Percentiles rank a stretch among this genome's conserved stretches.
Evolutionary conservation across 768 basidiomycete species (phyloP).

Genomic region (Gyrodon lividus): DNA sequence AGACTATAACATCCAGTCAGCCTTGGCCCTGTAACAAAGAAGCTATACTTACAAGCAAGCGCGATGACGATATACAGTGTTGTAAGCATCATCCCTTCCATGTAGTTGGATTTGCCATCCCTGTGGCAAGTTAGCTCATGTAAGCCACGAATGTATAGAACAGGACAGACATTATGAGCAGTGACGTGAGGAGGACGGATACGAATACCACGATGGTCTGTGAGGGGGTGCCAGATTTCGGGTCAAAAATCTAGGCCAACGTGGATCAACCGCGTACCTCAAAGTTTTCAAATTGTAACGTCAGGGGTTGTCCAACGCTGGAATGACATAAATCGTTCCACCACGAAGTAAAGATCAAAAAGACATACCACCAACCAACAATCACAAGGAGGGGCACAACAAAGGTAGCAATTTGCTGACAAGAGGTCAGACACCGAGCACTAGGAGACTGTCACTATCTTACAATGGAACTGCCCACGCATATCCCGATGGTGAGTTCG

Average conservation of each 20-base stretch:
- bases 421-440: not conserved
- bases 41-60: constrained; percentile 36
- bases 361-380: constrained; percentile 78
- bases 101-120: constrained; percentile 87
- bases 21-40: not conserved
- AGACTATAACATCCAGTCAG: constrained; percentile 5
- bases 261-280: constrained; percentile 47
- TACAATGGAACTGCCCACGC: constrained; percentile 80
- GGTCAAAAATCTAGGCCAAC: not conserved
- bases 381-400: constrained; percentile 87
- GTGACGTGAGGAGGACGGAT: constrained; percentile 84
- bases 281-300: constrained; percentile 83
- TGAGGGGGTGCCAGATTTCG: not conserved
- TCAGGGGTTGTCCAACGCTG: constrained; percentile 68
- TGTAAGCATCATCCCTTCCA: constrained; percentile 80
- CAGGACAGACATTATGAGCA: constrained; percentile 63
- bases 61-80: constrained; percentile 38
- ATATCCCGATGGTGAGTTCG: constrained; percentile 75
- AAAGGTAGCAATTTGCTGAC: constrained; percentile 81
- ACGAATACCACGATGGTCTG: constrained; percentile 84
- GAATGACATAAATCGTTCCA: constrained; percentile 2
- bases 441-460: constrained; percentile 26
- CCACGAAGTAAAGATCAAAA: constrained; percentile 6
- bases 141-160: not conserved
- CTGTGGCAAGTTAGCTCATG: constrained; percentile 28